Conservation (phyloP, 805 yeast species). For the Wickerhamiella kurtzmanii region DNA sequence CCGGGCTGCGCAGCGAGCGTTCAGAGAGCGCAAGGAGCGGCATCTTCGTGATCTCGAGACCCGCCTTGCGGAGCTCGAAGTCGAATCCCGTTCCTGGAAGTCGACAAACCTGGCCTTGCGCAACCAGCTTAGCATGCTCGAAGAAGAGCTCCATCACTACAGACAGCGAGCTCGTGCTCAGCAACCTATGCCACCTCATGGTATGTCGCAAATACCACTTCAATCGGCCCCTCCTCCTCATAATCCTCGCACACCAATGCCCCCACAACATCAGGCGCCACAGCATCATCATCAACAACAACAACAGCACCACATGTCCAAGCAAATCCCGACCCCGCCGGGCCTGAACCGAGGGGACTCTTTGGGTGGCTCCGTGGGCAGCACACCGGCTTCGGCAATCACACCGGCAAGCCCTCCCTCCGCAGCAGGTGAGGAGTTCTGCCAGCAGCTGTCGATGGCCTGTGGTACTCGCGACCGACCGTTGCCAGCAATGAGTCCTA, state of each 20-base stretch:
- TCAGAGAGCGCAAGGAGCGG: slow-evolving; percentile 82
- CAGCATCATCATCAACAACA: background rate
- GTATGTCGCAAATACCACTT: background rate
- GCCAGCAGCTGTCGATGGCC: slow-evolving; percentile 61
- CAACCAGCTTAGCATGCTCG: slow-evolving; percentile 61
- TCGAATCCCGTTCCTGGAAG: slow-evolving; percentile 50
- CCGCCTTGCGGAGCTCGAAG: slow-evolving; percentile 59
- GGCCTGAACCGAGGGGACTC: background rate
- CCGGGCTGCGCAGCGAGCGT: slow-evolving; percentile 97
- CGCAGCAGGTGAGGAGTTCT: slow-evolving; percentile 44
- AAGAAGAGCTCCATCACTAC: slow-evolving; percentile 54
- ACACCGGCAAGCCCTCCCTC: background rate
- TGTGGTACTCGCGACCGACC: slow-evolving; percentile 65
- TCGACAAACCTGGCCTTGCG: slow-evolving; percentile 63
- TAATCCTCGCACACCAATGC: no score
- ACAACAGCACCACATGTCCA: background rate
- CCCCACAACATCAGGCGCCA: background rate
- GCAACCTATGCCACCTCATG: background rate
- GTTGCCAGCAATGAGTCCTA: slow-evolving; percentile 22
- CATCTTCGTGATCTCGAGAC: slow-evolving; percentile 77
- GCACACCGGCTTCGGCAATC: background rate
- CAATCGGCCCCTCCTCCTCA: background rate
- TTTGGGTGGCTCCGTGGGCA: background rate
- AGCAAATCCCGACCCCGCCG: background rate
- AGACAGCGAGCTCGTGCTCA: slow-evolving; percentile 27